Base-by-base conservation (phyloP, 75 land plant species). In the Pseudotsuga menziesii region DNA sequence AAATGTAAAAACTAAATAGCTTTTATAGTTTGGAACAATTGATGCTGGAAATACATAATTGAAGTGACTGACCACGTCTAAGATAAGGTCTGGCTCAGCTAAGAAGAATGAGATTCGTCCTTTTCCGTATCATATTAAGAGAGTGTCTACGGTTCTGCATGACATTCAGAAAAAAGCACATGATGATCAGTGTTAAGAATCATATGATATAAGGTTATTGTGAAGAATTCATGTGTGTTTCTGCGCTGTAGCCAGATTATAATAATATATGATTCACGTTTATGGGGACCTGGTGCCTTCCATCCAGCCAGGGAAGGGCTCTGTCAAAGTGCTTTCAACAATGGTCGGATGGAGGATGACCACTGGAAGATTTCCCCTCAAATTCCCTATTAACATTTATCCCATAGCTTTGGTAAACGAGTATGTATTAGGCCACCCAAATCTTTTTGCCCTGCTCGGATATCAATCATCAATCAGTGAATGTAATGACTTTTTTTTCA, bases 241-340 rank as follows among this genome's bases (percentile, higher is more conserved):
- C 60, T 22, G n/a, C 17, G 19, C 20, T 58, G 5, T 61, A 22
- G 23, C 11, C 2, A 61, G 3, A n/a, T 25, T 36, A 0, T 6
- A 67, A 2, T 4, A 7, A 19, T 15, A 7, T 67, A 19, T 16
- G 6, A 1, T 29, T 29, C 1, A 63, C 14, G 27, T 16, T 9
- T 13, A 13, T 5, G 14, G 13, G n/a, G 61, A 87, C 88, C 83
- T 79, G 72, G 75, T 77, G n/a, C 91, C 95, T 85, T 92, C 95
- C 74, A 90, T 85, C 95, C 95, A 92, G 15, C 95, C 95, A 4
- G 95, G 89, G 64, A 92, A 92, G 0, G 95, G 95, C 22, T 92
- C 92, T 26, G 76, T 75, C 76, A 81, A 85, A 0, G 95, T 91
- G 74, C 95, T 88, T 25, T 88, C 92, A 9, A 92, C 79, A 4